Base-by-base conservation (phyloP, 116 monocot genomes). In the Iris pallida region DNA sequence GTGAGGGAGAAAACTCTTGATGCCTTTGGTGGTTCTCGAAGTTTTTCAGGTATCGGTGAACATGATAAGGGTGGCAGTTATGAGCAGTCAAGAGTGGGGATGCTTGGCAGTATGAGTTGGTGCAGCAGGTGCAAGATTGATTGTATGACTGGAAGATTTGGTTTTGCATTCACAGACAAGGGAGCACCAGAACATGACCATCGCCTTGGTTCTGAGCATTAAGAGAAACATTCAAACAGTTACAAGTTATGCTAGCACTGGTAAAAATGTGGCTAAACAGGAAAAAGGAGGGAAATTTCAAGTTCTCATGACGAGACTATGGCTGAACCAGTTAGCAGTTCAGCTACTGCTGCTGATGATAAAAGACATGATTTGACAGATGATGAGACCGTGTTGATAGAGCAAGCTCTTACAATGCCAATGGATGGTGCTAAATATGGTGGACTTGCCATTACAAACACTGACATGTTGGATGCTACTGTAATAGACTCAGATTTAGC, bases 391-490 rank as follows among this genome's bases (percentile, higher is more conserved):
- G 81, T 78, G 14, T 77, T 94, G 70, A 57, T 90, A 59, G 77
- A 88, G 49, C 94, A 94, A 56, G 94, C 94, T 53, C 80, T 94
- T 81, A 90, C 94, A 54, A 90, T 94, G 90, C 87, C 94, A 5
- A 85, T 94, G 85, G 82, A 79, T 83, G 87, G 79, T 59, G 66
- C 72, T 61, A 56, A 55, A 15, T n/a, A n/a, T n/a, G n/a, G n/a
- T n/a, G n/a, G n/a, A n/a, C n/a, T n/a, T n/a, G 74, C 17, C 43
- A 69, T 65, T 9, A 68, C 54, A 54, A 87, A 91, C 30, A 48
- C 80, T 66, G 78, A 79, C 61, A 87, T 85, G 85, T 69, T 79
- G 16, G 87, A 94, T 65, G 74, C 81, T 67, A 55, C 60, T 62
- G n/a, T n/a, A n/a, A 61, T 79, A 47, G 82, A 71, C 55, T 89